A percentile compares a stretch with the other conserved stretches of the same genome.
These are phyloP conservation scores for Malus domestica DNA, from an alignment of 306 rosid genomes.

Conservation along the genomic window DNA sequence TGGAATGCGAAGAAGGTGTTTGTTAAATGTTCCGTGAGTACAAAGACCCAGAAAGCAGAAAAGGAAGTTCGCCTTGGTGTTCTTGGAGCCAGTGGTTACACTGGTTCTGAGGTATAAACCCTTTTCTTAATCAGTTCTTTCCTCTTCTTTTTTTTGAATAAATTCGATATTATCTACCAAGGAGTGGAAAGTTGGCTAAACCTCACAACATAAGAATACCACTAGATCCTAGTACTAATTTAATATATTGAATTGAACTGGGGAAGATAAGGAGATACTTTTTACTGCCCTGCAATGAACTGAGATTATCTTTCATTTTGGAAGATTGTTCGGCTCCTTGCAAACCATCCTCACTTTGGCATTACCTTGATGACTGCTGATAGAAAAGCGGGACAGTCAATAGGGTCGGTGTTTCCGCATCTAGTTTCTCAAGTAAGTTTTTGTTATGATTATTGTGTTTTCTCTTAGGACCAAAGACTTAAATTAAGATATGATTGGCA, in stretches of 20 bases:
- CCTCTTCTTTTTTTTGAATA: not conserved
- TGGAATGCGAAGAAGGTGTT: constrained; percentile 30
- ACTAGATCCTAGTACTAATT: too few species aligned
- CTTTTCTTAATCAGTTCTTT: not conserved
- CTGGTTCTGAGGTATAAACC: constrained; percentile 79
- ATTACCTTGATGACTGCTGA: constrained; percentile 77
- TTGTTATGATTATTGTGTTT: constrained; percentile 1
- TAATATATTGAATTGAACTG: not conserved
- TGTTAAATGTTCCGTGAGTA: constrained; percentile 52
- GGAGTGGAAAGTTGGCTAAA: too few species aligned
- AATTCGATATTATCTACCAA: too few species aligned
- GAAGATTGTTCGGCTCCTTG: constrained; percentile 83
- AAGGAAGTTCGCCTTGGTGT: constrained; percentile 73
- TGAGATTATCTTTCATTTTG: constrained; percentile 16
- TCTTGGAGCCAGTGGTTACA: constrained; percentile 99
- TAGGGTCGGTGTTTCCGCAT: constrained; percentile 86
- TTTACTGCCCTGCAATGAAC: not conserved
- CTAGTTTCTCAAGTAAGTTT: constrained; percentile 53
- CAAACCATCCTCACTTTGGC: constrained; percentile 81
- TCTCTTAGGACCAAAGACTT: not conserved
- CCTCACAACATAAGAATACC: too few species aligned
- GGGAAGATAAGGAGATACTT: not conserved
- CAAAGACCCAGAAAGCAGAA: constrained; percentile 30
- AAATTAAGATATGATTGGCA: not conserved
- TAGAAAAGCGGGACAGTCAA: constrained; percentile 86